Conservation (phyloP, 495 filamentous ascomycete species). For the Daldinia bambusicola region DNA sequence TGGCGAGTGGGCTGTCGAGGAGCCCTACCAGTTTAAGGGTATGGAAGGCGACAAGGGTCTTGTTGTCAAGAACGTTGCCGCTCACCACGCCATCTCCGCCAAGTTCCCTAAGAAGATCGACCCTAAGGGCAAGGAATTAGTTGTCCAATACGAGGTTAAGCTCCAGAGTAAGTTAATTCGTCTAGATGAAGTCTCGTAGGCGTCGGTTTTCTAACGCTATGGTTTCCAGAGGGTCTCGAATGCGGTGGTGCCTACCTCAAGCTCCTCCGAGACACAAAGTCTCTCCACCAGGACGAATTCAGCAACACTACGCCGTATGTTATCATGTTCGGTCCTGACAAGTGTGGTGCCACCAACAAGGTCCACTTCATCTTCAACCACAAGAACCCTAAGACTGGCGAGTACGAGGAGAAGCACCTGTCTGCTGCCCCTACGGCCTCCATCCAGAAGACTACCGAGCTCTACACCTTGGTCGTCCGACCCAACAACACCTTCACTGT, state of each 20-base stretch:
- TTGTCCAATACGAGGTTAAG: constrained; percentile 99
- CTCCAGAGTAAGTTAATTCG: constrained; percentile 80
- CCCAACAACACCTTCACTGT: constrained; percentile 96
- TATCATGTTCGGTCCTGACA: constrained; percentile 99
- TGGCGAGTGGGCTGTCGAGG: constrained; percentile 96
- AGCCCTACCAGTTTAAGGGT: constrained; percentile 90
- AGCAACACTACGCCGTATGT: constrained; percentile 97
- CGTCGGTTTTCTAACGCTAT: constrained; percentile 36
- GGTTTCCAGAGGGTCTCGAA: constrained; percentile 80
- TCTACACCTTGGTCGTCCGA: constrained; percentile 96
- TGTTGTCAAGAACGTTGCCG: constrained; percentile 94
- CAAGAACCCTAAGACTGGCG: constrained; percentile 99
- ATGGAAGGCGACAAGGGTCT: constrained; percentile 97
- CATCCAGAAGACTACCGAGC: constrained; percentile 87
- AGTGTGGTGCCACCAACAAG: constrained; percentile 99
- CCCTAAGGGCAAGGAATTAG: constrained; percentile 94
- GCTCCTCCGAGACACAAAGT: constrained; percentile 97
- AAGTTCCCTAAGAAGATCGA: constrained; percentile 97
- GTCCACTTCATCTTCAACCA: constrained; percentile 99
- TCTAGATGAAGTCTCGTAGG: constrained; percentile 29
- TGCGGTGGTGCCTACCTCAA: constrained; percentile 99
- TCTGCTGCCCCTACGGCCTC: constrained; percentile 82
- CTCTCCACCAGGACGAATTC: constrained; percentile 97
- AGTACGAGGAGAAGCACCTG: constrained; percentile 99
- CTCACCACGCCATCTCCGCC: constrained; percentile 99